A percentile compares a stretch with the other conserved stretches of the same genome.
Evolutionary conservation across 257 asterid genomes (phyloP).

Genomic region (Solanum lycopersicoides): DNA sequence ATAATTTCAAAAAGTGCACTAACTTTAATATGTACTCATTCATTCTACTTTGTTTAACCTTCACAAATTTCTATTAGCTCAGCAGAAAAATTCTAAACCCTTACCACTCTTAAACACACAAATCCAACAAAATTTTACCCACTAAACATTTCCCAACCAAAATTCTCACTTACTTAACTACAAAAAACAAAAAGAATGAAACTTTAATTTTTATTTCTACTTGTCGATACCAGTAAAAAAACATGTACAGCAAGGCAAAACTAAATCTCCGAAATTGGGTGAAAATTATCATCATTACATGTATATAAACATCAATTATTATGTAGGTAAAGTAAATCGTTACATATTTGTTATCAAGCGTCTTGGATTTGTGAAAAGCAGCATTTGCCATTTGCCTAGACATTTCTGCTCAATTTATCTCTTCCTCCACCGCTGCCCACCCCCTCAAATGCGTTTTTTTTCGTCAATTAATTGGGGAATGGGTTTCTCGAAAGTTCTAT

Average conservation of each 20-base stretch:
- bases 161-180: not conserved
- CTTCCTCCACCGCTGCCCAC: not conserved
- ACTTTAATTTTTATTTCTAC: not conserved
- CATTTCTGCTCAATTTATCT: conserved; percentile 10
- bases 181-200: not conserved
- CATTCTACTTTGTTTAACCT: not conserved
- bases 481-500: not conserved
- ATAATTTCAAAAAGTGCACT: not conserved
- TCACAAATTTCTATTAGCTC: not conserved
- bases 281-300: not conserved
- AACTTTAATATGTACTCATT: not conserved
- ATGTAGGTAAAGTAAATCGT: not conserved
- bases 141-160: not conserved
- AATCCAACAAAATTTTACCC: not conserved
- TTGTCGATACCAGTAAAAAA: not conserved
- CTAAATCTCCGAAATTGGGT: not conserved
- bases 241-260: not conserved
- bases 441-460: not conserved
- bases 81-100: not conserved
- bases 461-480: not conserved
- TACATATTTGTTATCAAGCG: conserved; percentile 60
- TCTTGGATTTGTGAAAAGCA: conserved; percentile 54
- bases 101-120: not conserved
- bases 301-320: not conserved
- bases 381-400: conserved; percentile 42